Evolutionary conservation across 129 eudicot genomes (phyloP).

Genomic region (Flaveria robusta): DNA sequence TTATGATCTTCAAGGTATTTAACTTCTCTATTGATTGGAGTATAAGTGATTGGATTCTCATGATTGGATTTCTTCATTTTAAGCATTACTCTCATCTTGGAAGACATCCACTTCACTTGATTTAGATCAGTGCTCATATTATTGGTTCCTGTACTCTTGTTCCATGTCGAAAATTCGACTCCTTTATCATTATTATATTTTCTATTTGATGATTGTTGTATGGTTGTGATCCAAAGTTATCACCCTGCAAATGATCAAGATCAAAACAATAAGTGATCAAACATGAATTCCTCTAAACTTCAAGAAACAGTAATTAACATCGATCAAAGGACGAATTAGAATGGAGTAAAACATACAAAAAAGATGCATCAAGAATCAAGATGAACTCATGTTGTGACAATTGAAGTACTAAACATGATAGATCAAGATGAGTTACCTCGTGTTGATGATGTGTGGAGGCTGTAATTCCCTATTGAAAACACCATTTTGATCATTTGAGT

Average conservation of each 20-base stretch:
- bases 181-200: constrained; percentile 27
- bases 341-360: neutral
- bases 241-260: constrained; percentile 44
- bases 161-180: constrained; percentile 53
- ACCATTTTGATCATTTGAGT: constrained; percentile 44
- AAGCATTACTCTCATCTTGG: constrained; percentile 67
- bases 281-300: neutral
- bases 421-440: constrained; percentile 37
- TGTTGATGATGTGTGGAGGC: constrained; percentile 36
- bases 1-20: constrained; percentile 30
- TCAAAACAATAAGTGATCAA: constrained; percentile 30
- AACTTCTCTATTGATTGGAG: neutral
- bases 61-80: constrained; percentile 54
- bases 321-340: too few relatives aligned
- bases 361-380: neutral
- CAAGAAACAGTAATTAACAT: neutral
- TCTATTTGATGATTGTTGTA: constrained; percentile 36
- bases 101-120: constrained; percentile 67
- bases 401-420: neutral
- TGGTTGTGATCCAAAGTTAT: constrained; percentile 37
- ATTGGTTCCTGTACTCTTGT: constrained; percentile 30
- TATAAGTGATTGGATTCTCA: constrained; percentile 24
- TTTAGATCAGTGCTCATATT: constrained; percentile 29
- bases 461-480: constrained; percentile 24
- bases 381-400: neutral